Base-by-base conservation (phyloP, 1,284 basidiomycete species). In the Wolfiporia cocos region DNA sequence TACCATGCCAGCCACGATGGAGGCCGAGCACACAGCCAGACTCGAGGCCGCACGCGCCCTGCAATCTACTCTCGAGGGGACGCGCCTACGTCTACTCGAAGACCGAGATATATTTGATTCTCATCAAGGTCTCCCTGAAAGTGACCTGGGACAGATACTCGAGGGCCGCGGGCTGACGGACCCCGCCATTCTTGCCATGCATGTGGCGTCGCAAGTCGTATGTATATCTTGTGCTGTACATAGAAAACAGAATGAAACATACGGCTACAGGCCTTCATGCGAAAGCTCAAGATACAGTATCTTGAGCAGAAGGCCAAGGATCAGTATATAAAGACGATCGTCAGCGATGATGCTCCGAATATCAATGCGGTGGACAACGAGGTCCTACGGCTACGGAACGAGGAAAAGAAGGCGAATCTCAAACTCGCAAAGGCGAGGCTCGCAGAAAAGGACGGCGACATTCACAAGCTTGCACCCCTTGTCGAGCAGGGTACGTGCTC, bases 221-320 rank as follows among this genome's bases (percentile, higher is more conserved):
- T 10, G 50, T 49, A n/a, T n/a, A n/a, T n/a, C n/a, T n/a, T n/a
- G n/a, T n/a, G n/a, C n/a, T n/a, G n/a, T n/a, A n/a, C n/a, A n/a
- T n/a, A n/a, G n/a, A n/a, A n/a, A n/a, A n/a, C n/a, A n/a, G n/a
- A n/a, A n/a, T n/a, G n/a, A n/a, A n/a, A n/a, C n/a, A n/a, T n/a
- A n/a, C n/a, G n/a, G n/a, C n/a, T 23, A 12, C n/a, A 91, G 86
- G 73, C 81, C 3, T 86, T 81, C 56, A 71, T 92, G 31, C 73
- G 85, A n/a, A 84, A 86, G 52, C 74, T 92, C 19, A 92, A 92
- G 61, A 89, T 88, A 55, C 83, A 85, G 49, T 91, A 88, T 54
- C 67, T 92, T 18, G 88, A 92, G 54, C 86, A 90, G 61, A 87
- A 90, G 52, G 86, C 90, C 3, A 92, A 92, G 59, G 78, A 88